Evolutionary conservation across 495 filamentous ascomycete species (phyloP), one percentile per base, ranked within the genome.

Genomic region (Hypoxylon fuscum): DNA sequence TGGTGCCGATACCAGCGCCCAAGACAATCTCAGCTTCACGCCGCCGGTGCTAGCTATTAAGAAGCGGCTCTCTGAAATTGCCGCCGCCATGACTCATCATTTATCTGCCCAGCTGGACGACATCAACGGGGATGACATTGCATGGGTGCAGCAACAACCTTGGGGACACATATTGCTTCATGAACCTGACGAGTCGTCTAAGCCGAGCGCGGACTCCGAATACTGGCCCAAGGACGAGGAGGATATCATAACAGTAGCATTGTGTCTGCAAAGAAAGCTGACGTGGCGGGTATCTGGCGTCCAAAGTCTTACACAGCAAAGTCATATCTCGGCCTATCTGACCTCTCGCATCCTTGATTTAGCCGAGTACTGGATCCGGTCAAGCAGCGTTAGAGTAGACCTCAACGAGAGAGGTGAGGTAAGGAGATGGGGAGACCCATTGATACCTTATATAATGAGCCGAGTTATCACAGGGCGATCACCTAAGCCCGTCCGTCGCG

Each of bases 321-420:
- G 29, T 10, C 34, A 40, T 2, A 23, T 12, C 0, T 8, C 31
- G 5, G 34, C 55, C 18, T 34, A 25, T 14, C 47, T 68, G 14
- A 29, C 40, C 27, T 50, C 48, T 9, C 47, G 32, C 5, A 68
- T 68, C 43, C 49, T 68, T 2, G 64, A 68, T 23, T 27, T 64
- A n/a, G 64, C 64, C n/a, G 40, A 55, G 12, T 68, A 68, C 27
- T 68, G 64, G 64, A 38, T 52, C 18, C 50, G 47, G 17, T 55
- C 64, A n/a, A 68, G 48, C 29, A 59, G 48, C 10, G 32, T 46
- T 18, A 37, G 59, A 50, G 51, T 68, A 21, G 57, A 59, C 21
- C 37, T 68, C 22, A 53, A 64, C 20, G 48, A 55, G 38, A 21
- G 20, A 11, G 53, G 51, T 7, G 64, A 63, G 15, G 54, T 59